These are phyloP conservation scores for Suillus bovinus DNA, from an alignment of 768 basidiomycete genomes.

Conservation along the genomic window DNA sequence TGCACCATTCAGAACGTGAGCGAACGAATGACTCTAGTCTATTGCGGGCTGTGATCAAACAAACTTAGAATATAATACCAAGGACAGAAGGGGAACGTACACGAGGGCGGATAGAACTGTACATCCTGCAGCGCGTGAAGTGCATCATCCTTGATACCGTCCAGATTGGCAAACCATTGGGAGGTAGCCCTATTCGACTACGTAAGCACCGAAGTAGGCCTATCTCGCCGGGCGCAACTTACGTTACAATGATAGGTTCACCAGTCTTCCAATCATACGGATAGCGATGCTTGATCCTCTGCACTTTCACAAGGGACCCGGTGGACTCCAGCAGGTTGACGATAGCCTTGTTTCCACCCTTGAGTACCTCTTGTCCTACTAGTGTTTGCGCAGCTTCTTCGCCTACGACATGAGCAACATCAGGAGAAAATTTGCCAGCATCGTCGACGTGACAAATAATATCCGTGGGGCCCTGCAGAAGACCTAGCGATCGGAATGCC, in stretches of 20 bases:
- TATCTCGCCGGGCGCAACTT: slow-evolving; percentile 24
- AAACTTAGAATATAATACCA: neutral
- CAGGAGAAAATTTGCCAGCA: slow-evolving; percentile 66
- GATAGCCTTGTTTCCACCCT: slow-evolving; percentile 67
- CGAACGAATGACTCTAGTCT: slow-evolving; percentile 84
- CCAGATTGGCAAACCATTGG: slow-evolving; percentile 97
- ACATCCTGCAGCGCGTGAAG: slow-evolving; percentile 68
- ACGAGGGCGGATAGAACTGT: slow-evolving; percentile 70
- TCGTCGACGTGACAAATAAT: slow-evolving; percentile 83
- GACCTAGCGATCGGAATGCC: slow-evolving; percentile 59
- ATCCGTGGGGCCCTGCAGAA: slow-evolving; percentile 40
- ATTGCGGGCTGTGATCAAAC: slow-evolving; percentile 61
- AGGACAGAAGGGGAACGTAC: slow-evolving; percentile 42
- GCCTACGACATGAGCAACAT: slow-evolving; percentile 61
- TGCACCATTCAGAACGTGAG: slow-evolving; percentile 97
- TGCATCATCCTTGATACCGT: slow-evolving; percentile 77
- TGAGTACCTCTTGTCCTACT: slow-evolving; percentile 70
- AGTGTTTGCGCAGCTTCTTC: slow-evolving; percentile 45
- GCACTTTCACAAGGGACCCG: slow-evolving; percentile 58
- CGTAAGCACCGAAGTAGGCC: neutral
- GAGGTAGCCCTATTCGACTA: slow-evolving; percentile 69
- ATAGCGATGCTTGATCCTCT: slow-evolving; percentile 82
- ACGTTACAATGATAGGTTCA: slow-evolving; percentile 90
- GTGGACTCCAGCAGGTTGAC: slow-evolving; percentile 59
- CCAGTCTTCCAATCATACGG: slow-evolving; percentile 98